A percentile compares a stretch with the other conserved stretches of the same genome.
These are phyloP conservation scores for Aspergillus sp. DNA, from an alignment of 2,329 filamentous ascomycete species.

Conservation along the genomic window DNA sequence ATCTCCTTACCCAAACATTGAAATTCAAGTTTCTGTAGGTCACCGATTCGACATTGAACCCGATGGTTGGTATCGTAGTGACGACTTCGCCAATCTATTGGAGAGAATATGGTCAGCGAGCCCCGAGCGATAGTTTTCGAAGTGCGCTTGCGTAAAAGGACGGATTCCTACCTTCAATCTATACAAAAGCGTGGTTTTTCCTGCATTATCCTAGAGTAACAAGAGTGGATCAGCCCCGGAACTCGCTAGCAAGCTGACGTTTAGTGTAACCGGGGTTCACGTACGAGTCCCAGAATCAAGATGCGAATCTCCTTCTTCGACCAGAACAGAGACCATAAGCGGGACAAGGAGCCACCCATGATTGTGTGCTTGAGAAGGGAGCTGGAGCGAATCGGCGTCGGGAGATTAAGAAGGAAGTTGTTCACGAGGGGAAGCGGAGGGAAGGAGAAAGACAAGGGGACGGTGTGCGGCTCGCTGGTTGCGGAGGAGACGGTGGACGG, in stretches of 20 bases:
- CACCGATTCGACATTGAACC: conserved; percentile 98
- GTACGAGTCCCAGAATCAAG: conserved; percentile 86
- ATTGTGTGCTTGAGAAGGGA: conserved; percentile 15
- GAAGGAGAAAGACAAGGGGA: background rate
- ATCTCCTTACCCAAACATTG: conserved; percentile 81
- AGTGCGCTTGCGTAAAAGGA: background rate
- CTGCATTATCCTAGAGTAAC: conserved; percentile 78
- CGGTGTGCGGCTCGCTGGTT: background rate
- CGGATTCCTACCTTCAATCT: conserved; percentile 72
- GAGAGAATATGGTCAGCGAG: conserved; percentile 1
- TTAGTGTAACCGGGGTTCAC: conserved; percentile 28
- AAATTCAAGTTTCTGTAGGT: conserved; percentile 98
- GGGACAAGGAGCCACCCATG: conserved; percentile 58
- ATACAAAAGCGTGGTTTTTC: conserved; percentile 96
- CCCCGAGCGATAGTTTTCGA: too few relatives aligned
- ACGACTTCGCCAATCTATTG: conserved; percentile 93
- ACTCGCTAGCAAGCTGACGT: conserved; percentile 6
- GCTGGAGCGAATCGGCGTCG: conserved; percentile 2
- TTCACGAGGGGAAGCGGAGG: background rate
- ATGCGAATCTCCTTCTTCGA: conserved; percentile 98
- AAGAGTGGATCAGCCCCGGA: conserved; percentile 13
- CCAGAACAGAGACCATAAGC: conserved; percentile 72
- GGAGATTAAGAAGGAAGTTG: conserved; percentile 2
- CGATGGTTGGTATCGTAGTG: conserved; percentile 97
- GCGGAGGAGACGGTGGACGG: background rate